A percentile compares a stretch with the other conserved stretches of the same genome.
Conservation (phyloP, 768 basidiomycete genomes). For the Thelephora ganbajun region DNA sequence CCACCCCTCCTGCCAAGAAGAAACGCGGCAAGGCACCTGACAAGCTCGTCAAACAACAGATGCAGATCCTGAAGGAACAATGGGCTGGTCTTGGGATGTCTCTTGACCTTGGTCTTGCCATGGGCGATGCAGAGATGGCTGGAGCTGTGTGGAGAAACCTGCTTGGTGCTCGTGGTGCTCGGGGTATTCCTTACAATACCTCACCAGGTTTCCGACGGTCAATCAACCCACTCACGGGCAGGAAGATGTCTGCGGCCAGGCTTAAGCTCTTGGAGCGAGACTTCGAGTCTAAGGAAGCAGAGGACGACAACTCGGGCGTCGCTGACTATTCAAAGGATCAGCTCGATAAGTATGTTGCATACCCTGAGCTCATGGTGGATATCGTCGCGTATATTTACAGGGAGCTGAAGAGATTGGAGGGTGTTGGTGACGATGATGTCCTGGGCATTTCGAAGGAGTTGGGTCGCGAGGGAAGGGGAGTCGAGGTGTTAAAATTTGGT, state of each 20-base stretch:
- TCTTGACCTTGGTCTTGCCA: conserved; percentile 65
- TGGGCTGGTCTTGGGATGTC: conserved; percentile 74
- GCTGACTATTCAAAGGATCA: conserved; percentile 51
- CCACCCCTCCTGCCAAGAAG: conserved; percentile 8
- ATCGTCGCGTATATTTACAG: conserved; percentile 56
- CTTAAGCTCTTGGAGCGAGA: conserved; percentile 12
- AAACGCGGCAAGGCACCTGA: conserved; percentile 48
- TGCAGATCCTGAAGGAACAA: conserved; percentile 88
- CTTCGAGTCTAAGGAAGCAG: conserved; percentile 40
- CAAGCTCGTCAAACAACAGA: conserved; percentile 66
- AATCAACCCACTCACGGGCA: conserved; percentile 58
- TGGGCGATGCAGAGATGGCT: conserved; percentile 73
- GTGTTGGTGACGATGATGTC: conserved; percentile 27
- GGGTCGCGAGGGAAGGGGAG: conserved; percentile 19
- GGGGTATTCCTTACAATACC: conserved; percentile 34
- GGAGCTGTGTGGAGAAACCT: conserved; percentile 86
- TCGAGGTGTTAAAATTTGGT: conserved; percentile 20
- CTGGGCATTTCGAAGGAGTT: conserved; percentile 17
- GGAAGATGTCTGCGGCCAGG: conserved; percentile 23
- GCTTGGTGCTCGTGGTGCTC: conserved; percentile 71
- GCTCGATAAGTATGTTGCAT: conserved; percentile 53
- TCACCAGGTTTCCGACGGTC: conserved; percentile 36
- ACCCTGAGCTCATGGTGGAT: conserved; percentile 61
- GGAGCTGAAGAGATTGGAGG: conserved; percentile 59
- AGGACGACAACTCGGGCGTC: conserved; percentile 59